Percentiles rank a stretch among this genome's conserved stretches.
Evolutionary conservation across 768 basidiomycete genomes (phyloP).

Genomic region (Boletus subcaerulescens): DNA sequence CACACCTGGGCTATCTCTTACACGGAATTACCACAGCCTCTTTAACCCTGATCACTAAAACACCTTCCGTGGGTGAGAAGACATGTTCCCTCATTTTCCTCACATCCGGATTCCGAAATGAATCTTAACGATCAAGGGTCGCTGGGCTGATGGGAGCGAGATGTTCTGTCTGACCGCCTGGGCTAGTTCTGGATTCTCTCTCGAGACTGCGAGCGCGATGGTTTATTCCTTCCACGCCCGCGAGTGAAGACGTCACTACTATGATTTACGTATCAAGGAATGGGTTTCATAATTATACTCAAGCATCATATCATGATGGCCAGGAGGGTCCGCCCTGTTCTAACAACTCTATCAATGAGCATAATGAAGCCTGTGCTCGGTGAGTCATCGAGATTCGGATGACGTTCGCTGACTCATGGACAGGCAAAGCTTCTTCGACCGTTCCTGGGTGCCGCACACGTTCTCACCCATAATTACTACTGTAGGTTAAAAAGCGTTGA

Average conservation of each 20-base stretch:
- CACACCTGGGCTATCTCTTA: conserved; percentile 3
- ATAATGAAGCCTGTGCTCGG: conserved; percentile 10
- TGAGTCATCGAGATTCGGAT: conserved; percentile 17
- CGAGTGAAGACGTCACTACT: neutral
- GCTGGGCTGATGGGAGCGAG: conserved; percentile 1
- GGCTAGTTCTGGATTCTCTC: neutral
- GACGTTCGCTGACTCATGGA: conserved; percentile 9
- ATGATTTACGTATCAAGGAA: conserved; percentile 7
- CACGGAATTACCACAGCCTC: conserved; percentile 14
- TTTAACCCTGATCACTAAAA: conserved; percentile 9
- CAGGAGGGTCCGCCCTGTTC: neutral
- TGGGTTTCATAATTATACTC: conserved; percentile 2
- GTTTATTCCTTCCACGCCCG: neutral
- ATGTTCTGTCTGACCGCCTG: neutral
- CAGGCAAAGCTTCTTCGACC: neutral
- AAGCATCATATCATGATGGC: neutral
- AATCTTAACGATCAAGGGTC: conserved; percentile 3
- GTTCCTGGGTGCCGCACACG: conserved; percentile 7
- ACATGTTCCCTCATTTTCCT: neutral
- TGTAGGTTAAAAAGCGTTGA: conserved; percentile 14
- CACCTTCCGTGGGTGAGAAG: conserved; percentile 12
- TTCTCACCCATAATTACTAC: conserved; percentile 13
- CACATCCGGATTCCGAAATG: conserved; percentile 8
- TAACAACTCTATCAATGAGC: conserved; percentile 8
- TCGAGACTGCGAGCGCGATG: neutral